Percentiles rank a stretch among this genome's conserved stretches.
Conservation (phyloP, 495 filamentous ascomycete species). For the Penicillium pulvis region DNA sequence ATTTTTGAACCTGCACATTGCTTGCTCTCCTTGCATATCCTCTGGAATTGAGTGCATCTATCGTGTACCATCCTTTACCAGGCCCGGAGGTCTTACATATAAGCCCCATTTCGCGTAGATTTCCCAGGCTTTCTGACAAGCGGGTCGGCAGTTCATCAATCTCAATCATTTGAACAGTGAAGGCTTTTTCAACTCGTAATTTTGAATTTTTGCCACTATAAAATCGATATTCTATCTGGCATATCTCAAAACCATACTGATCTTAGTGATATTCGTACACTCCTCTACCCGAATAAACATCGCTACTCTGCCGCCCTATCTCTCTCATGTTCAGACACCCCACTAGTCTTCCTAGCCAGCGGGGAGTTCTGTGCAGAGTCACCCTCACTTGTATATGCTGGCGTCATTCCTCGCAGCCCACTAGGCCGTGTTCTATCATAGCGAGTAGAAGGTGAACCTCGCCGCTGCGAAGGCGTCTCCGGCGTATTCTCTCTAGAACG, state of each 20-base stretch:
- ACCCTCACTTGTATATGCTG: constrained; percentile 26
- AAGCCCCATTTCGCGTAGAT: not conserved
- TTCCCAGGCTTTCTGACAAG: not conserved
- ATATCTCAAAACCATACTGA: not conserved
- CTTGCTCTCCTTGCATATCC: constrained; percentile 19
- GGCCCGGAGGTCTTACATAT: not conserved
- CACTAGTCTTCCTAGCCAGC: constrained; percentile 28
- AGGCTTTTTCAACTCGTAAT: not conserved
- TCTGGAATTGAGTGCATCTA: constrained; percentile 8
- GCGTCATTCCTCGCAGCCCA: constrained; percentile 29
- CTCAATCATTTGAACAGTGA: not conserved
- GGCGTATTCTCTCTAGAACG: constrained; percentile 46
- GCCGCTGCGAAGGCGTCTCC: constrained; percentile 32
- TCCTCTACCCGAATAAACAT: not conserved
- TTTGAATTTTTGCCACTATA: not conserved
- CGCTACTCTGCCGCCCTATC: constrained; percentile 11
- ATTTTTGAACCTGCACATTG: constrained; percentile 21
- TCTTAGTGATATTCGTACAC: constrained; percentile 14
- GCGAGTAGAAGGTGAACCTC: constrained; percentile 25
- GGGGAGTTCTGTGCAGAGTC: constrained; percentile 27
- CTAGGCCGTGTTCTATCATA: constrained; percentile 24
- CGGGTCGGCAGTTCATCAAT: not conserved
- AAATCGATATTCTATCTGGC: not conserved
- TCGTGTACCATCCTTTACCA: not conserved
- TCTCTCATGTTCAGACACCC: not conserved